Conservation (phyloP, 768 basidiomycete genomes). For the Amanita subjunquillea region DNA sequence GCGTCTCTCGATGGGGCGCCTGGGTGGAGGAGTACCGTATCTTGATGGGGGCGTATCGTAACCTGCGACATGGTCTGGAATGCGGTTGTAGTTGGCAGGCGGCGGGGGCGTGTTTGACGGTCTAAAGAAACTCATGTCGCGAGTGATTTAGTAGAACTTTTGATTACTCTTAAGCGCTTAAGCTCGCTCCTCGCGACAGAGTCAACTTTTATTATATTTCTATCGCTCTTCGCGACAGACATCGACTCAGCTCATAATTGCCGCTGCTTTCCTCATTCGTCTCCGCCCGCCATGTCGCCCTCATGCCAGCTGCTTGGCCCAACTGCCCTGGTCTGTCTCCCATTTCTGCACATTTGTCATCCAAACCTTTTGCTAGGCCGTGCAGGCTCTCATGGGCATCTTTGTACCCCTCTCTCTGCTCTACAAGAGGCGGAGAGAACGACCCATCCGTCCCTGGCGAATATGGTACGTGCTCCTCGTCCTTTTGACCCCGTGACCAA, state of each 20-base stretch:
- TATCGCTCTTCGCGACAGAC: too few species aligned
- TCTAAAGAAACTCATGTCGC: slow-evolving; percentile 38
- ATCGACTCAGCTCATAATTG: not conserved
- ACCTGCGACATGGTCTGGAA: slow-evolving; percentile 17
- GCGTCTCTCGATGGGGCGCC: slow-evolving; percentile 20
- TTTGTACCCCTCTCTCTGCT: slow-evolving; percentile 83
- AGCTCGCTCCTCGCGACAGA: too few species aligned
- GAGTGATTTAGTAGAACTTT: too few species aligned
- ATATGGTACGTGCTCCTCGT: slow-evolving; percentile 59
- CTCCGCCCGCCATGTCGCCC: slow-evolving; percentile 11
- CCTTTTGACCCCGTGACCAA: not conserved
- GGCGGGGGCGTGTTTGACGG: slow-evolving; percentile 25
- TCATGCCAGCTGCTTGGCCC: slow-evolving; percentile 45
- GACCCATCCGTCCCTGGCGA: slow-evolving; percentile 78
- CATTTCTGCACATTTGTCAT: slow-evolving; percentile 30
- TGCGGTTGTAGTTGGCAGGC: slow-evolving; percentile 28
- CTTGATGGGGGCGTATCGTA: not conserved
- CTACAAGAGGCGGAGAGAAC: slow-evolving; percentile 82
- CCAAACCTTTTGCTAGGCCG: slow-evolving; percentile 52
- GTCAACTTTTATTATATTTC: too few species aligned
- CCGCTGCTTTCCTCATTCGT: not conserved
- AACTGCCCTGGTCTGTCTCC: slow-evolving; percentile 33
- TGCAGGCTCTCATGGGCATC: slow-evolving; percentile 84
- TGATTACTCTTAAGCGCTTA: too few species aligned
- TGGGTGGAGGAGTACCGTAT: slow-evolving; percentile 26